phyloP scores from a whole-genome alignment of 352 stramenopile genomes.

The Globisporangium radiosum region DNA sequence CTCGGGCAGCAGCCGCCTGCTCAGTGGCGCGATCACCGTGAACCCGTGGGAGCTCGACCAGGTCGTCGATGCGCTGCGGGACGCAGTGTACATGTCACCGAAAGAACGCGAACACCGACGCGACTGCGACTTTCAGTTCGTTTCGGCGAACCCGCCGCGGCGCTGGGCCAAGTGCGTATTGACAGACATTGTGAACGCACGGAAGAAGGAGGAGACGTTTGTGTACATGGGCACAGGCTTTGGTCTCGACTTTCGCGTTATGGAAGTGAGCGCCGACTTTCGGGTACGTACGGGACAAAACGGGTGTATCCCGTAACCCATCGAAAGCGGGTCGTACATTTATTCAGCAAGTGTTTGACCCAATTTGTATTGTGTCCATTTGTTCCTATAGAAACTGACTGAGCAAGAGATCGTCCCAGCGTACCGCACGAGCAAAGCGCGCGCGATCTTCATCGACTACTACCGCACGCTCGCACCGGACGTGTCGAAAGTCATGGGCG shows the following conservation, averaged over 20 bases:
- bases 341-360: too few species aligned
- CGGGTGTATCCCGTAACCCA: too few species aligned
- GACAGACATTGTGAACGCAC: slow-evolving; percentile 68
- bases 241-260: slow-evolving; percentile 93
- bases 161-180: slow-evolving; percentile 73
- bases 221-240: slow-evolving; percentile 92
- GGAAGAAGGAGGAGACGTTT: slow-evolving; percentile 72
- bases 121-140: slow-evolving; percentile 76
- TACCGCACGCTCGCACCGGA: slow-evolving; percentile 96
- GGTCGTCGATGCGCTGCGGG: slow-evolving; percentile 58
- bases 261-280: slow-evolving; percentile 94
- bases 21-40: slow-evolving; percentile 93
- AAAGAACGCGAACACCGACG: slow-evolving; percentile 68
- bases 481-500: slow-evolving; percentile 68
- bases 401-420: slow-evolving; percentile 50
- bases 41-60: slow-evolving; percentile 96
- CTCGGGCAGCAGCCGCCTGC: slow-evolving; percentile 91
- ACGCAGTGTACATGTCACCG: slow-evolving; percentile 66
- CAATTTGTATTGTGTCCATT: not conserved
- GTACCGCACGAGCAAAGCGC: slow-evolving; percentile 63
- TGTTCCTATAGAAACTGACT: slow-evolving; percentile 49
- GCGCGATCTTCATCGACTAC: slow-evolving; percentile 98
- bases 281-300: slow-evolving; percentile 44
- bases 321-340: too few species aligned
- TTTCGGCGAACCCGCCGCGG: slow-evolving; percentile 54